phyloP scores from a whole-genome alignment of 345 rosid genomes.

The Durio zibethinus region DNA sequence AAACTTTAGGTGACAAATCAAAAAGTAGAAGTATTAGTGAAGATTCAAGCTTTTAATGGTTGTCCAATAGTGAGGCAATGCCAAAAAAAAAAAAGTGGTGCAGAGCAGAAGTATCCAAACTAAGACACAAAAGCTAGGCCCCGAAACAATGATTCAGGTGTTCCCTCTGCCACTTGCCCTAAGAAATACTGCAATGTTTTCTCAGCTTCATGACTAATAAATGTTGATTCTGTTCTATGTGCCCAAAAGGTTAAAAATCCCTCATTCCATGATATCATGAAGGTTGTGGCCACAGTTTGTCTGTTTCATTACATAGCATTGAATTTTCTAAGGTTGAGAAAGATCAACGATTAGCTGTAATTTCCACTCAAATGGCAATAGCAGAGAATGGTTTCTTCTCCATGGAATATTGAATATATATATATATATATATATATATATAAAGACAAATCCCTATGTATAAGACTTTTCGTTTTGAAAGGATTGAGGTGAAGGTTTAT shows the following conservation, averaged over 20 bases:
- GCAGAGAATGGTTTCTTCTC: not conserved
- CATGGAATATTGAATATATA: too few relatives aligned
- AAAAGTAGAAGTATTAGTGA: not conserved
- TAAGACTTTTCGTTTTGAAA: too few relatives aligned
- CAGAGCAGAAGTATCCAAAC: constrained; percentile 31
- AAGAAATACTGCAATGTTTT: not conserved
- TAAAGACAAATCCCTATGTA: too few relatives aligned
- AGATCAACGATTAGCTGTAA: not conserved
- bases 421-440: too few relatives aligned
- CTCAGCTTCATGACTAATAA: not conserved
- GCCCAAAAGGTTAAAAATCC: not conserved
- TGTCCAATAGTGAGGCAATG: constrained; percentile 17
- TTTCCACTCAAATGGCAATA: not conserved
- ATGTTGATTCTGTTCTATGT: not conserved
- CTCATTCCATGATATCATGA: not conserved
- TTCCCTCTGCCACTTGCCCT: not conserved
- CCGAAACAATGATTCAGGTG: not conserved
- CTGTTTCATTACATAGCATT: not conserved
- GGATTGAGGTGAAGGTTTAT: too few relatives aligned
- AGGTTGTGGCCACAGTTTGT: not conserved
- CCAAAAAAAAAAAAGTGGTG: constrained; percentile 1
- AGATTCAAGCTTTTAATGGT: not conserved
- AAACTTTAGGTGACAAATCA: constrained; percentile 6
- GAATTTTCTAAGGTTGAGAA: not conserved
- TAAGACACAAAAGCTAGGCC: not conserved